Percentiles rank a stretch among this genome's conserved stretches.
These are phyloP conservation scores for Ochromonas danica DNA, from an alignment of 108 stramenopile species.

Conservation along the genomic window DNA sequence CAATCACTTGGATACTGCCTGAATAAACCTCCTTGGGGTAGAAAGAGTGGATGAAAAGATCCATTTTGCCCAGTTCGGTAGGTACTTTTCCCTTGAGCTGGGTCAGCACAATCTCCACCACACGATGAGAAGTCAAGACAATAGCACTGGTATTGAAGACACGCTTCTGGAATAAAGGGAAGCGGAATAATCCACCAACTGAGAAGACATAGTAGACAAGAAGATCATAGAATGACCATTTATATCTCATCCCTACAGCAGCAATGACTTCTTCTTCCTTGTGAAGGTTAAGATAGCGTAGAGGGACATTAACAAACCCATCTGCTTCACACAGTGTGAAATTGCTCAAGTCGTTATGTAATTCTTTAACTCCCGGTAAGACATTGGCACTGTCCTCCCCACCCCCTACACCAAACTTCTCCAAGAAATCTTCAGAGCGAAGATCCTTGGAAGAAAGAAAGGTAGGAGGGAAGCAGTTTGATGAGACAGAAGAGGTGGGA, in stretches of 20 bases:
- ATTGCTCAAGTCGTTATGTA: background rate
- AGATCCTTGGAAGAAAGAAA: background rate
- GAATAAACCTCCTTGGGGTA: background rate
- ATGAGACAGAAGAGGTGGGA: background rate
- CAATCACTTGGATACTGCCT: background rate
- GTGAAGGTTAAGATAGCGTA: background rate
- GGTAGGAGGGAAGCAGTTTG: background rate
- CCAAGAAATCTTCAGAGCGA: background rate
- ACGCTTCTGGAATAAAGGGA: background rate
- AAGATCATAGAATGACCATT: too few species aligned
- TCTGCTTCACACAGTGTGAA: background rate
- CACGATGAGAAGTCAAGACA: background rate
- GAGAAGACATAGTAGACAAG: too few species aligned
- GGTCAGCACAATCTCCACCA: background rate
- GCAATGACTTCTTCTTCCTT: background rate
- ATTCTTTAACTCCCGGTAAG: background rate
- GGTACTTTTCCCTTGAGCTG: background rate
- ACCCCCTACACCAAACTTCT: background rate
- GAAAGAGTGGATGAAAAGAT: background rate
- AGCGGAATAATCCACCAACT: background rate
- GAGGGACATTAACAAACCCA: background rate
- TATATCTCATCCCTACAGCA: background rate
- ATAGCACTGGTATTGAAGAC: background rate
- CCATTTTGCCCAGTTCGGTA: background rate
- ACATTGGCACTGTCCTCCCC: background rate